Evolutionary conservation across 768 basidiomycete genomes (phyloP).

Genomic region (Cystofilobasidium capitatum): DNA sequence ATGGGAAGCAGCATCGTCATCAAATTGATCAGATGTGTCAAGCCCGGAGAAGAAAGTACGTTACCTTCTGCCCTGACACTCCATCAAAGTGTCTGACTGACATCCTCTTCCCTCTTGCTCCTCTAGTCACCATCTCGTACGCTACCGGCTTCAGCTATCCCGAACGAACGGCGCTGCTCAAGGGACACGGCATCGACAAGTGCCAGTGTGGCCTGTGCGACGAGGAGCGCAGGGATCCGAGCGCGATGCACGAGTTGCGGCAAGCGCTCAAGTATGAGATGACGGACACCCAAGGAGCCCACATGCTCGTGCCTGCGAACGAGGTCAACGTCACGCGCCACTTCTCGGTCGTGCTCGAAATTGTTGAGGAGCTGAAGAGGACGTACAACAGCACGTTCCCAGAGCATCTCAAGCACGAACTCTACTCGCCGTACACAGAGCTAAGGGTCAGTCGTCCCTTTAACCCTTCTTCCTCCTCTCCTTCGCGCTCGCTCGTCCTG

Average conservation of each 20-base stretch:
- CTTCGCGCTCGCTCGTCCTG: too few relatives aligned
- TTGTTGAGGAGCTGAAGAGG: neutral
- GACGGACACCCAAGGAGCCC: neutral
- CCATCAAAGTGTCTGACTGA: neutral
- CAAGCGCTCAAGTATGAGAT: neutral
- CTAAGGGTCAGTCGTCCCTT: too few relatives aligned
- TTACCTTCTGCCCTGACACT: neutral
- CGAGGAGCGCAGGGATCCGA: neutral
- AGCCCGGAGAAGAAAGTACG: slow-evolving; percentile 32
- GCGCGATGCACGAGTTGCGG: neutral
- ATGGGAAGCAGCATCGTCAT: slow-evolving; percentile 38
- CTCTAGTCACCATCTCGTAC: slow-evolving; percentile 29
- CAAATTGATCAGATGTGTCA: slow-evolving; percentile 32
- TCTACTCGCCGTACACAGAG: too few relatives aligned
- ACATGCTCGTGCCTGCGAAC: neutral
- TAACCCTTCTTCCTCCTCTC: too few relatives aligned
- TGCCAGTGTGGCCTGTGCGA: neutral
- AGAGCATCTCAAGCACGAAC: too few relatives aligned
- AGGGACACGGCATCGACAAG: neutral
- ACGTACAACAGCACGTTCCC: too few relatives aligned
- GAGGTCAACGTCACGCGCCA: neutral
- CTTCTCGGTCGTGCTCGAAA: neutral
- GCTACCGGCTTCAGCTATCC: slow-evolving; percentile 9
- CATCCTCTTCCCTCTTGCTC: neutral
- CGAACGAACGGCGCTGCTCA: neutral